Evolutionary conservation across 1,139 yeast genomes (phyloP), one percentile per base, ranked within the genome.

Genomic region (Blastobotrys apis): DNA sequence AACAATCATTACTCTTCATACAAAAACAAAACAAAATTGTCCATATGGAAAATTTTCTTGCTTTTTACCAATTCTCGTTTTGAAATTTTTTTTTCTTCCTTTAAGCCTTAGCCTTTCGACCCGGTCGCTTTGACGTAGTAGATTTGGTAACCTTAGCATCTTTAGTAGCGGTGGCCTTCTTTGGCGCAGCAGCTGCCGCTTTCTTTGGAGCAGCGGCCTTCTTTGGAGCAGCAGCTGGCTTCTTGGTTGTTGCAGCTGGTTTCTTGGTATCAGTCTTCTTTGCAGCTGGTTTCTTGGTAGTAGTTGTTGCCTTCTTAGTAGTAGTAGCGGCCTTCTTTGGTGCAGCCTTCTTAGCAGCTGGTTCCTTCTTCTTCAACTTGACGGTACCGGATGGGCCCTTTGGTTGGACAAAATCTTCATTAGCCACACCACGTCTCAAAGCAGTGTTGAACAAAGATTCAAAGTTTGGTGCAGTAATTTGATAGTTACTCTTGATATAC

Each of bases 361-460:
- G 59, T 43, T 63, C 63, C 53, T 66, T 65, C 71, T 77, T 78
- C 59, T 71, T 73, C 53, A 80, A 66, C 66, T 81, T 81, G 53
- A 81, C 79, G 25, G 87, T 83, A 37, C 88, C 88, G 23, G 85
- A 78, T 16, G 87, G 80, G n/a, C 95, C 96, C 72, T 86, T 87
- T 62, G 95, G 95, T 68, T 85, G 95, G 39, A 77, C 66, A 58
- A 88, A 84, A 45, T 79, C 84, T 43, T 87, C 95, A 22, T 77
- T 65, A 47, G 76, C 81, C 51, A 87, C 94, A 50, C 94, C 95
- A 63, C 80, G 83, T 71, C 82, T 81, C 59, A 87, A 72, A 30
- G 95, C 92, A 41, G 76, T 60, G 65, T 86, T 87, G 73, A 87
- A 84, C 54, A 80, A 77, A 43, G 81, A 69, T 60, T 86, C 94